These are phyloP conservation scores for Phylloporus sp. DNA, from an alignment of 768 basidiomycete genomes.

Conservation along the genomic window DNA sequence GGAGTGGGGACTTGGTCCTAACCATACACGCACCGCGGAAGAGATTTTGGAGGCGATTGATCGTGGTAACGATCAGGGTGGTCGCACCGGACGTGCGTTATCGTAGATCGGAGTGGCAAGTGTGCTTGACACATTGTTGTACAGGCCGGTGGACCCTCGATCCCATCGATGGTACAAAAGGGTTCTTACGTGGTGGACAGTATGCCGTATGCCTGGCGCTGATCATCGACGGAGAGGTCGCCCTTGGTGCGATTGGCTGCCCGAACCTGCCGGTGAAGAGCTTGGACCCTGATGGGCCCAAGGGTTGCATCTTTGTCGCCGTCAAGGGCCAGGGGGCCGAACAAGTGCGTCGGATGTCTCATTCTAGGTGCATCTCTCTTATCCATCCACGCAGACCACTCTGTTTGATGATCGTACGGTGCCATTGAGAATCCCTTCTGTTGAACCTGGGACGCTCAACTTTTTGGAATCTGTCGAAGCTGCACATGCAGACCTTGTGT, in stretches of 20 bases:
- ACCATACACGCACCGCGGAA: conserved; percentile 44
- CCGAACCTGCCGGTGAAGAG: conserved; percentile 77
- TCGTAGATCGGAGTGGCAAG: neutral
- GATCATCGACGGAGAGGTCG: conserved; percentile 71
- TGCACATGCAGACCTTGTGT: conserved; percentile 85
- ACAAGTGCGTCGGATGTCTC: conserved; percentile 41
- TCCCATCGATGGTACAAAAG: conserved; percentile 92
- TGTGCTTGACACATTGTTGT: neutral
- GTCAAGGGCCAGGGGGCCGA: conserved; percentile 83
- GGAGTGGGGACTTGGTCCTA: conserved; percentile 72
- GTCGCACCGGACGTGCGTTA: conserved; percentile 63
- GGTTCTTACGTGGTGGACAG: conserved; percentile 88
- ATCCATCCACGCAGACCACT: conserved; percentile 39
- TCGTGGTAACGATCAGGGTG: conserved; percentile 71
- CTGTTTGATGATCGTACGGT: conserved; percentile 48
- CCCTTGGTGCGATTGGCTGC: conserved; percentile 87
- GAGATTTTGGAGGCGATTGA: conserved; percentile 86
- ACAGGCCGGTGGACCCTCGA: conserved; percentile 84
- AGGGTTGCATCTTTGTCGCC: conserved; percentile 83
- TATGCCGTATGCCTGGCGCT: conserved; percentile 90
- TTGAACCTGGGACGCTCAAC: conserved; percentile 46
- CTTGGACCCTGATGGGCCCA: conserved; percentile 50
- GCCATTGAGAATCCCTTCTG: conserved; percentile 44
- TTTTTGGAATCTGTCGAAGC: conserved; percentile 93
- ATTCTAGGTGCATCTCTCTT: neutral